Evolutionary conservation across 371 early-diverging fungal species (phyloP), one percentile per base, ranked within the genome.

Genomic region (Globomyces sp.): DNA sequence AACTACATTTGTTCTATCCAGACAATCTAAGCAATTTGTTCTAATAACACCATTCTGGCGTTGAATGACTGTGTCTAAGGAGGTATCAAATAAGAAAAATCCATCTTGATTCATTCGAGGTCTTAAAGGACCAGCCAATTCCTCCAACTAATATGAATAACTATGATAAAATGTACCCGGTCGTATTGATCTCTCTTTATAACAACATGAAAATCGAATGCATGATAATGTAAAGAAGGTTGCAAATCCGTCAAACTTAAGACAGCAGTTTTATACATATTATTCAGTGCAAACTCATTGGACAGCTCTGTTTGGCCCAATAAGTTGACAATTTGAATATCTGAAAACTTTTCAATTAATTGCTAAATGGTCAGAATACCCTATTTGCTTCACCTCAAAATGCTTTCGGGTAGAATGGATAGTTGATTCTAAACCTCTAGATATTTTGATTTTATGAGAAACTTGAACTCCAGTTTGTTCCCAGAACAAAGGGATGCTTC

Each of bases 21-120:
- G 76, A 71, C 98, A 99, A 75, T 99, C 99, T 70, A 99, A 79
- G 71, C 99, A 99, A 69, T 99, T 99, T 1, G 93, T 92, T 1
- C 96, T 82, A 66, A 93, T 86, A 1, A 92, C 88, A 4, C 95
- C 96, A 2, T 82, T 77, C 69, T 96, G 97, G 1, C 24, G 40
- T 48, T 34, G 64, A 4, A 44, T 46, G 57, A 64, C 71, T 55
- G 40, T 51, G 40, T 60, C 72, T 58, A 51, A 59, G 44, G 61
- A 47, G 1, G 46, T 63, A 37, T 76, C 67, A 44, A 44, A 43
- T 37, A 59, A 40, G 24, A 50, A 66, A 57, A 84, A 93, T 5
- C 86, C 86, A 73, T 80, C 89, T 36, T 73, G 59, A 39, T 84
- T 84, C 37, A 89, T 57, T 1, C 72, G 71, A 1, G 63, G 63